Conservation (phyloP, 2,329 filamentous ascomycete species). For the Colletotrichum godetiae region DNA sequence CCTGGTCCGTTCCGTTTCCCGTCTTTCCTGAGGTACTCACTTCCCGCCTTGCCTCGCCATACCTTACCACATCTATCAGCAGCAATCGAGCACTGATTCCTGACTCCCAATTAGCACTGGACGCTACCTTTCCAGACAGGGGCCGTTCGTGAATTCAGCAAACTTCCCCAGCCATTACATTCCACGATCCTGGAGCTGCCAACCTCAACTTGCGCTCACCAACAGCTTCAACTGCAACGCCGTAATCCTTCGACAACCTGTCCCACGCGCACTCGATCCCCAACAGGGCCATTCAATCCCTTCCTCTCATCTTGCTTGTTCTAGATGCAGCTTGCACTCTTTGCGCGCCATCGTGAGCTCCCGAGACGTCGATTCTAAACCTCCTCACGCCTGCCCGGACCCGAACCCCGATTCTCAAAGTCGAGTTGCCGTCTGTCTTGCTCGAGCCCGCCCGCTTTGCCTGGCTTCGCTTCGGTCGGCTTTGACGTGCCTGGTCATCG, state of each 20-base stretch:
- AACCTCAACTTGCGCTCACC: not conserved
- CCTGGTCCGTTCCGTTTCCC: not conserved
- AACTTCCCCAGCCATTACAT: slow-evolving; percentile 12
- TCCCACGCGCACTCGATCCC: not conserved
- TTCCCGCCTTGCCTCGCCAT: slow-evolving; percentile 6
- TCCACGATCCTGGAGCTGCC: not conserved
- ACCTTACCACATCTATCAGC: slow-evolving; percentile 8
- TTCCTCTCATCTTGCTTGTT: not conserved
- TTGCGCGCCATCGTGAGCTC: slow-evolving; percentile 19
- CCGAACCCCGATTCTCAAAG: not conserved
- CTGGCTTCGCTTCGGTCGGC: slow-evolving; percentile 31
- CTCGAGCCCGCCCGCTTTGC: not conserved
- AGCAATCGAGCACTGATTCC: not conserved
- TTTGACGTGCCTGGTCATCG: slow-evolving; percentile 28
- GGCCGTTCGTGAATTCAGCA: slow-evolving; percentile 15
- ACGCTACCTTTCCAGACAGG: not conserved
- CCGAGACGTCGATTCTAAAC: slow-evolving; percentile 15
- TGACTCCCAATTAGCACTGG: not conserved
- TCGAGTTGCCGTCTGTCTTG: not conserved
- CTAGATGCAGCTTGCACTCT: slow-evolving; percentile 17
- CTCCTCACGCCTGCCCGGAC: not conserved
- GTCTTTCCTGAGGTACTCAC: not conserved
- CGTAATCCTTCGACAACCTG: not conserved
- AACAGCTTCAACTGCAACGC: slow-evolving; percentile 21
- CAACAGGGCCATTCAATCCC: not conserved